Base-by-base conservation (phyloP, 345 rosid species). In the Mangifera indica region DNA sequence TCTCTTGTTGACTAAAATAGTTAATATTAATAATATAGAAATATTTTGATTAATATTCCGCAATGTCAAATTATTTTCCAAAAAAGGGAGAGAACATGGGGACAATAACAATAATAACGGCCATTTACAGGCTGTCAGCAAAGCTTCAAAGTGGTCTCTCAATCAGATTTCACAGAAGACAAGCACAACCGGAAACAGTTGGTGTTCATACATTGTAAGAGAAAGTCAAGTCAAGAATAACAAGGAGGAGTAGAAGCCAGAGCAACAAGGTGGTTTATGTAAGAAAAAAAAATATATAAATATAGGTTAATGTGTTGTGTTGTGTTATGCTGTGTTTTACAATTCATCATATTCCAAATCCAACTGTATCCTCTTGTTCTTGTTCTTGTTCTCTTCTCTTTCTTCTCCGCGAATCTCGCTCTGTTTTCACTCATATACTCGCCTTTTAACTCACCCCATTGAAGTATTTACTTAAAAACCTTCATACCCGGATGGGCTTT, bases 351-450 rank as follows among this genome's bases (percentile, higher is more conserved):
- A 76, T 84, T 70, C 82, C 87, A 76, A 72, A 55, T 71, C 83
- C 91, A 87, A 83, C 88, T 82, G 92, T 83, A 76, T 68, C 46
- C 64, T 66, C 56, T 40, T 77, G 59, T 72, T 70, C 45, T 61
- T 64, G 60, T 60, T 78, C 24, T 64, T 67, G 21, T 11, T n/a
- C 45, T 54, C 45, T 7, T 21, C 55, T 48, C 20, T 60, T 59
- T 73, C 81, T 54, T 83, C 81, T 54, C 84, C 81, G 82, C 78
- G 83, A 81, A 83, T 86, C 87, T 84, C 79, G 78, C 67, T 49
- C 58, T 42, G 51, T 62, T 49, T 60, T 73, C 56, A 8, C 37
- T 56, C 57, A 25, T 67, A 11, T 17, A n/a, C 25, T 25, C 2
- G 15, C 10, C 20, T 46, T 22, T 13, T 53, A 63, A 54, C 10